Percentiles rank a stretch among this genome's conserved stretches.
These are phyloP conservation scores for Inga leiocalycina DNA, from an alignment of 306 rosid species.

Conservation along the genomic window DNA sequence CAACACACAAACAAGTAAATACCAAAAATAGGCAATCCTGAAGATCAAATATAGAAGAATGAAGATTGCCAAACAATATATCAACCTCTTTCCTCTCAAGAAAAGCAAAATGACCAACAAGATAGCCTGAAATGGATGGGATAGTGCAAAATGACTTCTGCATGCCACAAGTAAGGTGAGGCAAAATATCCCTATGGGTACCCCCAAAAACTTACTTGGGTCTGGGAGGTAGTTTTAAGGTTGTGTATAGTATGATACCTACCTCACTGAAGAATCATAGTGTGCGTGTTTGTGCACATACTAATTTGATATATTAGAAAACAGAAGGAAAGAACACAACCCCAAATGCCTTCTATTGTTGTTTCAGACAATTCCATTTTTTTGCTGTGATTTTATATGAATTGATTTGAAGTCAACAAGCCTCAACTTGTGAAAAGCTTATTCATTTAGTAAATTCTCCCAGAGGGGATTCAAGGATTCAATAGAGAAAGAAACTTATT, in stretches of 20 bases:
- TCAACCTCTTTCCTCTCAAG: slow-evolving; percentile 14
- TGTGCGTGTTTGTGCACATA: not conserved
- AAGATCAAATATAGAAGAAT: slow-evolving; percentile 24
- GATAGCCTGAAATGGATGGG: not conserved
- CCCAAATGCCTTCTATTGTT: not conserved
- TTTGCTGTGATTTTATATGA: not conserved
- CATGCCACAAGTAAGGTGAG: not conserved
- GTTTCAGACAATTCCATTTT: not conserved
- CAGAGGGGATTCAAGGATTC: not conserved
- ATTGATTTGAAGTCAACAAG: not conserved
- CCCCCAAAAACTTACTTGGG: not conserved
- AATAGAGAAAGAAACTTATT: not conserved
- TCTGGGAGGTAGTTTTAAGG: not conserved
- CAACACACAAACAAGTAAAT: slow-evolving; percentile 11
- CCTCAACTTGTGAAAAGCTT: not conserved
- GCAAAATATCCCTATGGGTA: not conserved
- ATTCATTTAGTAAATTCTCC: not conserved
- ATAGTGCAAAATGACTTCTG: not conserved
- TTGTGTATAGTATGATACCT: not conserved
- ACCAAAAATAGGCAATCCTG: slow-evolving; percentile 13
- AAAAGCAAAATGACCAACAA: not conserved
- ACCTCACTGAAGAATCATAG: not conserved
- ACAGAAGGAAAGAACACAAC: not conserved
- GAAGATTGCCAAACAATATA: slow-evolving; percentile 5
- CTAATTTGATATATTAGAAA: not conserved